A percentile compares a stretch with the other conserved stretches of the same genome.
Evolutionary conservation across 768 basidiomycete genomes (phyloP).

Genomic region (Brasilioporus rufonigricans): DNA sequence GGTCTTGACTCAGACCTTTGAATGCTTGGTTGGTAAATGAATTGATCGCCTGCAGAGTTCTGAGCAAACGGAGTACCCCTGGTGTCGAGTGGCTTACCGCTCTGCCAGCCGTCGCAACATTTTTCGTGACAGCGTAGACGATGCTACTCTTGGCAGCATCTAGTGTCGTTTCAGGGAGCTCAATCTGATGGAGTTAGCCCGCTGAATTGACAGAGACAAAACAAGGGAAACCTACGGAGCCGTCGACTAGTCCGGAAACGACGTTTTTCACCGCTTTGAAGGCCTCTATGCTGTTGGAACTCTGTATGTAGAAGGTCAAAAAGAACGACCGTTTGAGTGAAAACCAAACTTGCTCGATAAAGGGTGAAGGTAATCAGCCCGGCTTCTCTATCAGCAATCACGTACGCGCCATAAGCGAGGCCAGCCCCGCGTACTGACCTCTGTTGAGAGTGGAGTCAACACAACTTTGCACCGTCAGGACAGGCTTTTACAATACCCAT

Average conservation of each 20-base stretch:
- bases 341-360: constrained; percentile 58
- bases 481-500: constrained; percentile 56
- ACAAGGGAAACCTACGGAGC: constrained; percentile 53
- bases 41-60: constrained; percentile 54
- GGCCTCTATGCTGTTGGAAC: constrained; percentile 75
- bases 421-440: constrained; percentile 92
- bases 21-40: constrained; percentile 92
- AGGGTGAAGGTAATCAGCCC: constrained; percentile 74
- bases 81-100: constrained; percentile 56
- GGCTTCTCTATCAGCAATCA: constrained; percentile 71
- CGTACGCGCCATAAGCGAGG: constrained; percentile 88
- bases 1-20: constrained; percentile 74
- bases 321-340: background rate
- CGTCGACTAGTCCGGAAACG: constrained; percentile 76
- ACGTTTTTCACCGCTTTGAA: constrained; percentile 79
- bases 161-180: constrained; percentile 73
- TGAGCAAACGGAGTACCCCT: constrained; percentile 5
- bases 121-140: constrained; percentile 77
- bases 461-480: background rate
- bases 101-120: constrained; percentile 80
- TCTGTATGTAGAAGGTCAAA: constrained; percentile 43
- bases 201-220: background rate
- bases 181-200: constrained; percentile 49
- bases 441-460: constrained; percentile 37
- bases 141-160: constrained; percentile 93